Evolutionary conservation across 768 basidiomycete genomes (phyloP), one percentile per base, ranked within the genome.

Genomic region (Leccinellum albellum): DNA sequence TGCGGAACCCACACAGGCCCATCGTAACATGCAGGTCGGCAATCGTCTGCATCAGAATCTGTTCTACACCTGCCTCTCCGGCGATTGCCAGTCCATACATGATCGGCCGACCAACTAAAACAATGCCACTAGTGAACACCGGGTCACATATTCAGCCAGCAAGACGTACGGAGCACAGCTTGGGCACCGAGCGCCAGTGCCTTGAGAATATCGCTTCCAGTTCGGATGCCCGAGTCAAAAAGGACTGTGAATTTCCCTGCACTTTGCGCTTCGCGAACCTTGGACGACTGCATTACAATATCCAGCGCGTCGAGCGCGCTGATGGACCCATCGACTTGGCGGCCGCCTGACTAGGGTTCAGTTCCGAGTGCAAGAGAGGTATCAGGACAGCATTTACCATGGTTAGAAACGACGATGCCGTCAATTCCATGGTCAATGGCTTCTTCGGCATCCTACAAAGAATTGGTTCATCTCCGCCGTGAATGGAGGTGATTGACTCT

Each of bases 391-490:
- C 17, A 64, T 76, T 29, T 49, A 87, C 87, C 88, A 61, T 92
- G 90, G 64, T 91, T 94, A 10, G 88, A 90, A 15, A 92, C 86
- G 49, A 93, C 69, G 56, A 93, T 87, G 1, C 88, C 90, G 55
- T 91, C 81, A 14, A 84, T 77, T 1, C 87, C 82, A 20, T 78
- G 63, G 26, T 87, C 82, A 14, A 89, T 66, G 0, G 88, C 87
- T 63, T 79, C 82, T 65, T 88, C 66, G 6, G 79, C 79, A 50
- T 80, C 78, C 56, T 73, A 51, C 33, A 28, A 50, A 29, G 3
- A 4, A n/a, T 20, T 7, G 24, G 17, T 24, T 46, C 29, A 6
- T 40, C 24, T n/a, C 32, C 13, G 17, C 8, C 59, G 21, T 3
- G 6, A 4, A 52, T 17, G 17, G 1, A 57, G 14, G 2, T 10